Evolutionary conservation across 176 grass and related monocot species (phyloP).

Genomic region (Aegilops bicornis): DNA sequence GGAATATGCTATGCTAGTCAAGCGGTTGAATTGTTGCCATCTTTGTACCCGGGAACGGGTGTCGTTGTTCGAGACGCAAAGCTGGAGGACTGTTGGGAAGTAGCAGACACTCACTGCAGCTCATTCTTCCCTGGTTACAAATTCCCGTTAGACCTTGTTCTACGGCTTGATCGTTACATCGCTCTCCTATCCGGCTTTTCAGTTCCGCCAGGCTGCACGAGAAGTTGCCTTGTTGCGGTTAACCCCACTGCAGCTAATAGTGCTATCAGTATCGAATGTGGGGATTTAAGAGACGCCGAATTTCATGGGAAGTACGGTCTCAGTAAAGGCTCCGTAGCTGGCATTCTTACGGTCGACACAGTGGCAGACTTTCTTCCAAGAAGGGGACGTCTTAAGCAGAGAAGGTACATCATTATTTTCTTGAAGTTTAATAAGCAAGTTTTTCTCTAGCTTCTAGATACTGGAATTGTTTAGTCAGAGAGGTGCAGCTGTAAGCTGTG

Average conservation of each 20-base stretch:
- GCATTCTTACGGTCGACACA: conserved; percentile 83
- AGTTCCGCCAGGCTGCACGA: conserved; percentile 82
- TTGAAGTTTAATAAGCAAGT: background rate
- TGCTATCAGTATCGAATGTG: conserved; percentile 45
- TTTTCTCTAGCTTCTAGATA: background rate
- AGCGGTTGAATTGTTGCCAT: conserved; percentile 62
- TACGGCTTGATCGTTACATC: conserved; percentile 79
- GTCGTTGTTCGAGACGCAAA: conserved; percentile 72
- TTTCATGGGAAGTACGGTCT: conserved; percentile 56
- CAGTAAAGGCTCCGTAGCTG: conserved; percentile 57
- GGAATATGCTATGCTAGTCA: conserved; percentile 63
- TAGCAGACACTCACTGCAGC: conserved; percentile 93
- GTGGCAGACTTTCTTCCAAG: conserved; percentile 91
- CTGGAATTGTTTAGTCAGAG: background rate
- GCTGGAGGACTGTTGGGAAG: conserved; percentile 91
- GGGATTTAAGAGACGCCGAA: conserved; percentile 40
- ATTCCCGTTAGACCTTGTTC: conserved; percentile 82
- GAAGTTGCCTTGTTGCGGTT: conserved; percentile 79
- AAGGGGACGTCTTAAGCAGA: conserved; percentile 74
- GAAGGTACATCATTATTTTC: conserved; percentile 62
- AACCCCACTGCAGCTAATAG: conserved; percentile 30
- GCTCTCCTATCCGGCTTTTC: conserved; percentile 68
- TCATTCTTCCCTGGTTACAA: conserved; percentile 87
- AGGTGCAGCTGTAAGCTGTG: background rate
- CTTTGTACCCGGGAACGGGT: conserved; percentile 63